A percentile compares a stretch with the other conserved stretches of the same genome.
These are phyloP conservation scores for Amaranthus hypochondriacus DNA, from an alignment of 148 eudicot species.

Conservation along the genomic window DNA sequence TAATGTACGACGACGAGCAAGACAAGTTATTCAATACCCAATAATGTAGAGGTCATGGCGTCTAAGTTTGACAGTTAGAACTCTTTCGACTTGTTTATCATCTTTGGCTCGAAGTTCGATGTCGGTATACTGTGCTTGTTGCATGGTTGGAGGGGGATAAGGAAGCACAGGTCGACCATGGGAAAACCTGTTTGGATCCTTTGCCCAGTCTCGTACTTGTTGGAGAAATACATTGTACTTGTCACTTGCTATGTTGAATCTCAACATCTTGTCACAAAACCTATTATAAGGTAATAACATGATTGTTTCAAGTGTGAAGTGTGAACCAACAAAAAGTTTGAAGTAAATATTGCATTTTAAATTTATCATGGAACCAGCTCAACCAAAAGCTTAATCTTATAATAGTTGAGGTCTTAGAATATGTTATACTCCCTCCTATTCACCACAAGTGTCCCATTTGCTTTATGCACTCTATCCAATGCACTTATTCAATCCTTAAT, in stretches of 20 bases:
- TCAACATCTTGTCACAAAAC: background rate
- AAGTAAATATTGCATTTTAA: no score
- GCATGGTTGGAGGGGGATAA: slow-evolving; percentile 7
- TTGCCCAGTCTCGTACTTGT: slow-evolving; percentile 15
- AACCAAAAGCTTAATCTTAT: no score
- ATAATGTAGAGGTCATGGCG: slow-evolving; percentile 16
- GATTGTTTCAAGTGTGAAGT: no score
- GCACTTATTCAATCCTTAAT: no score
- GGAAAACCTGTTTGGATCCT: slow-evolving; percentile 12
- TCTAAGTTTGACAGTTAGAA: background rate
- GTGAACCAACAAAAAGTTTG: no score
- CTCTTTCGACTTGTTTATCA: background rate
- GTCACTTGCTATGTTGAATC: slow-evolving; percentile 1
- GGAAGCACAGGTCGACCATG: slow-evolving; percentile 15
- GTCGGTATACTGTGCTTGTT: background rate
- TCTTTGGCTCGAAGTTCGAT: slow-evolving; percentile 10
- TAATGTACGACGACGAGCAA: no score
- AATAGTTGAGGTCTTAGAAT: no score
- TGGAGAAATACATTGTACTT: slow-evolving; percentile 3
- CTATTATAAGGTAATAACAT: background rate
- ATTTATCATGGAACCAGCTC: no score
- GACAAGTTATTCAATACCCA: background rate
- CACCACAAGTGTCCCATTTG: no score
- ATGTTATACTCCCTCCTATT: no score
- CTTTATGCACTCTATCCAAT: no score